Evolutionary conservation across 2,329 filamentous ascomycete species (phyloP).

Genomic region (Nigrospora oryzae): DNA sequence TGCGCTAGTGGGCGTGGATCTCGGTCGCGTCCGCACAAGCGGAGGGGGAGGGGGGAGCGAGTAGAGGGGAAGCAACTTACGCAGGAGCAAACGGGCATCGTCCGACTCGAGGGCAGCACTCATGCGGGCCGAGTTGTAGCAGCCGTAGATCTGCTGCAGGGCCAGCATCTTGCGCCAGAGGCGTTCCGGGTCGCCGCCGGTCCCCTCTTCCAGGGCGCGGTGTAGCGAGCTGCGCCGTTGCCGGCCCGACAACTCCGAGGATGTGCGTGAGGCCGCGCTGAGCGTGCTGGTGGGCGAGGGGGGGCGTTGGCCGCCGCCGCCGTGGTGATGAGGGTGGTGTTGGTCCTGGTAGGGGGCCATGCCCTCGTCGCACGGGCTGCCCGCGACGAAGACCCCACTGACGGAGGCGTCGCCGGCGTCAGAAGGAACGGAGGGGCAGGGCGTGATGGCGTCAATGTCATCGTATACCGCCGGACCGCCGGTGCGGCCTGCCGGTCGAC

Average conservation of each 20-base stretch:
- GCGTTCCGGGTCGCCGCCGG: conserved; percentile 28
- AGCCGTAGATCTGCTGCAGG: conserved; percentile 35
- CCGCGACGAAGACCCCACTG: no score
- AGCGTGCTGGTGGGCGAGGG: neutral
- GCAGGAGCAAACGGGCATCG: conserved; percentile 31
- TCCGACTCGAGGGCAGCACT: conserved; percentile 34
- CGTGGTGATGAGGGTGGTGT: neutral
- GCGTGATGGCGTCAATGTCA: conserved; percentile 24
- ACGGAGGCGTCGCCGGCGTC: conserved; percentile 1
- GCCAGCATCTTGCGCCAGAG: conserved; percentile 41
- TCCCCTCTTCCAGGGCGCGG: conserved; percentile 22
- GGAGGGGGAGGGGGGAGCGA: neutral
- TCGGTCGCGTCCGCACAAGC: neutral
- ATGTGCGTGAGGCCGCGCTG: neutral
- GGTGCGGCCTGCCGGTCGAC: neutral
- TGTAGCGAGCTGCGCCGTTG: conserved; percentile 13
- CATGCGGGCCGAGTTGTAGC: conserved; percentile 41
- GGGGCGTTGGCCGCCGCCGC: neutral
- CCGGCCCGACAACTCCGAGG: neutral
- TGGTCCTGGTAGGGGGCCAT: no score
- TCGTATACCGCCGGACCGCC: conserved; percentile 5
- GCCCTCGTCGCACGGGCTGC: neutral
- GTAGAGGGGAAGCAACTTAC: conserved; percentile 22
- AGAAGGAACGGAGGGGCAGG: conserved; percentile 13
- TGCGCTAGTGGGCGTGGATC: neutral